Base-by-base conservation (phyloP, 768 basidiomycete species). In the Gymnopilus dilepis region DNA sequence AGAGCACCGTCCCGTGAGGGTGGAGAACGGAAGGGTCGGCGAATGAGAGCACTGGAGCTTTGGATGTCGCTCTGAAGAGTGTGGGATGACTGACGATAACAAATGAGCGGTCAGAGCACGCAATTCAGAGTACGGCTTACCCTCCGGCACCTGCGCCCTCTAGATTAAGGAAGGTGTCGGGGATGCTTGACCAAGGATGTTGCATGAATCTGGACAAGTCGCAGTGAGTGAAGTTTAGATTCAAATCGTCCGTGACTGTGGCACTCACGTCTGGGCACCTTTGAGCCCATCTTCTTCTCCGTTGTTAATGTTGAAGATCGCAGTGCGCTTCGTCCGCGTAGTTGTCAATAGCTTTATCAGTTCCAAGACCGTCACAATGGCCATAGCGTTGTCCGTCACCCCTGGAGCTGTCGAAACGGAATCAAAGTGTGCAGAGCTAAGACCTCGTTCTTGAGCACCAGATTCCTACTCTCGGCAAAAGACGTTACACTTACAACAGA, bases 291-390 rank as follows among this genome's bases (percentile, higher is more conserved):
- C 86, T 67, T 95, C 92, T 69, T 94, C 93, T 2, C 89, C 92
- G 62, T 94, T 94, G 72, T 95, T 95, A 70, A 92, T 82, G 67
- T 94, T 92, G 78, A 94, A 92, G 2, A 95, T 74, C 3, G 88
- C 87, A 0, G 90, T 90, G 37, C 86, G 79, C 41, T 76, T 73
- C 0, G 84, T 84, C 7, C 80, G 76, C 42, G 86, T 77, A 56
- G 75, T 72, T 1, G 80, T 77, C 55, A 86, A 77, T 63, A 85
- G 82, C 41, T 86, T 75, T 37, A 91, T 75, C 65, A 94, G 79
- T 59, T 90, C 86, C 26, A 93, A 70, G 1, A 91, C 73, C 0
- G 87, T 88, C 3, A 77, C 86, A 5, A 89, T 78, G 9, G 86
- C 89, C 83, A 92, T 91, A 15, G 89, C 90, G 61, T 92, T 85